Evolutionary conservation across 1,284 basidiomycete species (phyloP).

Genomic region (Fomitiporia mediterranea): DNA sequence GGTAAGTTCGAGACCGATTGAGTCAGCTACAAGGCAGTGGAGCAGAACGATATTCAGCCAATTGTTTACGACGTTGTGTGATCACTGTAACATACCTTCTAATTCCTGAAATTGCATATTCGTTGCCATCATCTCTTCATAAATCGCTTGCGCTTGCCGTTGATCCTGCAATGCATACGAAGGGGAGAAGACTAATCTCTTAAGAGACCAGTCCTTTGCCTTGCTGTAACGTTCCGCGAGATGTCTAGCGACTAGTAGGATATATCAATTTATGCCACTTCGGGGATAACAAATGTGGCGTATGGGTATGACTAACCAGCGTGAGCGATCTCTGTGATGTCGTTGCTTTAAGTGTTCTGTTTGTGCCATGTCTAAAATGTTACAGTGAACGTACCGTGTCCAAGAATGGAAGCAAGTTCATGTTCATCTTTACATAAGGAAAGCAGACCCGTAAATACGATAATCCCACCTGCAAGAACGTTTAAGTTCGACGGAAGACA

Average conservation of each 20-base stretch:
- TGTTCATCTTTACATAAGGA: constrained; percentile 76
- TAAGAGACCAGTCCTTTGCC: neutral
- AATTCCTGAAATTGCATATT: constrained; percentile 79
- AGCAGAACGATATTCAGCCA: neutral
- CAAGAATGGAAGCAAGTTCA: constrained; percentile 81
- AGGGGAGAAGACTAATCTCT: neutral
- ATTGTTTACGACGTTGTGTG: too few species aligned
- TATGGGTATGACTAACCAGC: constrained; percentile 44
- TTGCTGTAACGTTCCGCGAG: constrained; percentile 10
- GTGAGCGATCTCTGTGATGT: constrained; percentile 73
- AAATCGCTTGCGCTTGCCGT: neutral
- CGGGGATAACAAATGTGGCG: constrained; percentile 55
- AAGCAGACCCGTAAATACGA: constrained; percentile 89
- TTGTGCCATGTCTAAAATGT: neutral
- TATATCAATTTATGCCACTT: constrained; percentile 67
- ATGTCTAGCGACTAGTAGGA: constrained; percentile 41
- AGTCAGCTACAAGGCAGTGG: constrained; percentile 50
- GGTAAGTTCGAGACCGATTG: constrained; percentile 69
- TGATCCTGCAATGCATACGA: neutral
- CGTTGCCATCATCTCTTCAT: constrained; percentile 34
- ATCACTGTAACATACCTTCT: constrained; percentile 72
- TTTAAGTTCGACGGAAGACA: constrained; percentile 2
- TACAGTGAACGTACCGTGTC: constrained; percentile 58
- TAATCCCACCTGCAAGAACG: constrained; percentile 52
- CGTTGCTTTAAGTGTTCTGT: neutral